Evolutionary conservation across 192 early-diverging fungal species (phyloP).

Genomic region (Rhizophagus clarus): DNA sequence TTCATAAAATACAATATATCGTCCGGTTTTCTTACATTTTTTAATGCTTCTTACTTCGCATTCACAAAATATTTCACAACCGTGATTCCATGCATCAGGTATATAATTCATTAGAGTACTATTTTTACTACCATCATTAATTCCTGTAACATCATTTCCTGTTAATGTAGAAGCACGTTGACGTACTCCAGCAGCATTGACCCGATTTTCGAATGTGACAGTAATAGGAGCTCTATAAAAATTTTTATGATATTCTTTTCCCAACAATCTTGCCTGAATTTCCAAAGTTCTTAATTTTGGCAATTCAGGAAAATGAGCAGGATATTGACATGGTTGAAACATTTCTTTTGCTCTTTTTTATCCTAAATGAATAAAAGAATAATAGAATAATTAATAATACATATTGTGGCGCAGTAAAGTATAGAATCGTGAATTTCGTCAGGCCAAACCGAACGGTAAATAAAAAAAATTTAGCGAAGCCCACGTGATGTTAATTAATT

Average conservation of each 20-base stretch:
- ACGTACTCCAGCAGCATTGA: conserved; percentile 47
- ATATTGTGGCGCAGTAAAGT: neutral
- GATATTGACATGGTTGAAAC: conserved; percentile 44
- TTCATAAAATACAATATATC: conserved; percentile 48
- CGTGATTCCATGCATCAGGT: conserved; percentile 54
- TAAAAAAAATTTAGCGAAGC: too few relatives aligned
- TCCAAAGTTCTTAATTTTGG: conserved; percentile 44
- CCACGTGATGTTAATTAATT: too few relatives aligned
- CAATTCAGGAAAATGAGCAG: conserved; percentile 43
- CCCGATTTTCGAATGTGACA: conserved; percentile 41
- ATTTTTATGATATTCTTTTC: conserved; percentile 36
- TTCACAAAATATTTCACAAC: conserved; percentile 47
- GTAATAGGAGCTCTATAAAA: conserved; percentile 47
- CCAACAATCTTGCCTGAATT: conserved; percentile 37
- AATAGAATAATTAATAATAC: neutral
- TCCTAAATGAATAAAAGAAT: neutral
- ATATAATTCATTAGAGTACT: conserved; percentile 51
- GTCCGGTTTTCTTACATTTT: conserved; percentile 30
- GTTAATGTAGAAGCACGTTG: conserved; percentile 43
- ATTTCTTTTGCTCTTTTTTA: conserved; percentile 43
- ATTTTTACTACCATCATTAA: conserved; percentile 54
- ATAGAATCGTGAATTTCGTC: conserved; percentile 38
- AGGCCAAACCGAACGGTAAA: conserved; percentile 40
- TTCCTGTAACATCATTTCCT: conserved; percentile 48
- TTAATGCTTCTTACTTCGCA: conserved; percentile 43